Evolutionary conservation across 768 basidiomycete species (phyloP).

Genomic region (Lentinula raphanica): DNA sequence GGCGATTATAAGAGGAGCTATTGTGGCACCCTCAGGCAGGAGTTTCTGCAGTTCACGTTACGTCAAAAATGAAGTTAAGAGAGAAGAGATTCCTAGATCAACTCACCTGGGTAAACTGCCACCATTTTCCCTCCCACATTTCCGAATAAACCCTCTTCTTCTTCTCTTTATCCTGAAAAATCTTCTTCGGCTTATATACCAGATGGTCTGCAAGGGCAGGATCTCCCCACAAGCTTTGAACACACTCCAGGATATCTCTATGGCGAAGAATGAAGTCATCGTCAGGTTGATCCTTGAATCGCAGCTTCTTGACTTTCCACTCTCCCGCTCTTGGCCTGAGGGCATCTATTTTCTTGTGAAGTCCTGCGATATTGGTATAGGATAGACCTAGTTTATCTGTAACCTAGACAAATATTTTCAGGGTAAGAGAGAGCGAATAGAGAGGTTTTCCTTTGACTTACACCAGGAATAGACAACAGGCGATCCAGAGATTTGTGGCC

Average conservation of each 20-base stretch:
- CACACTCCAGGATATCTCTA: slow-evolving; percentile 18
- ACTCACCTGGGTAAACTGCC: too few relatives aligned
- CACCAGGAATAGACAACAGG: slow-evolving; percentile 19
- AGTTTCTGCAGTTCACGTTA: slow-evolving; percentile 1
- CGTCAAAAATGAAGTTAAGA: not conserved
- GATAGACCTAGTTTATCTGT: slow-evolving; percentile 12
- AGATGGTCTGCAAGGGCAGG: slow-evolving; percentile 18
- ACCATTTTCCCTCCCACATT: too few relatives aligned
- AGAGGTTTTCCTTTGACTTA: slow-evolving; percentile 8
- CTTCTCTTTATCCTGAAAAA: too few relatives aligned
- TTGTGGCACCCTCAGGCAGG: slow-evolving; percentile 8
- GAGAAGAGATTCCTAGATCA: not conserved
- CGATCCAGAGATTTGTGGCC: slow-evolving; percentile 19
- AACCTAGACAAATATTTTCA: too few relatives aligned
- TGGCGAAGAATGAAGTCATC: slow-evolving; percentile 17
- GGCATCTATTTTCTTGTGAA: too few relatives aligned
- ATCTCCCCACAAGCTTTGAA: slow-evolving; percentile 21
- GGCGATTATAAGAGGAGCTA: too few relatives aligned
- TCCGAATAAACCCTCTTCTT: too few relatives aligned
- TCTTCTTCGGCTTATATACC: slow-evolving; percentile 18
- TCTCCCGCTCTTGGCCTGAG: too few relatives aligned
- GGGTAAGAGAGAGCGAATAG: not conserved
- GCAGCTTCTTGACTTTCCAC: too few relatives aligned
- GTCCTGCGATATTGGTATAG: too few relatives aligned
- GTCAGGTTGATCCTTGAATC: slow-evolving; percentile 7